Evolutionary conservation across 2,329 filamentous ascomycete genomes (phyloP), one percentile per base, ranked within the genome.

Genomic region (Nemania bipapillata): DNA sequence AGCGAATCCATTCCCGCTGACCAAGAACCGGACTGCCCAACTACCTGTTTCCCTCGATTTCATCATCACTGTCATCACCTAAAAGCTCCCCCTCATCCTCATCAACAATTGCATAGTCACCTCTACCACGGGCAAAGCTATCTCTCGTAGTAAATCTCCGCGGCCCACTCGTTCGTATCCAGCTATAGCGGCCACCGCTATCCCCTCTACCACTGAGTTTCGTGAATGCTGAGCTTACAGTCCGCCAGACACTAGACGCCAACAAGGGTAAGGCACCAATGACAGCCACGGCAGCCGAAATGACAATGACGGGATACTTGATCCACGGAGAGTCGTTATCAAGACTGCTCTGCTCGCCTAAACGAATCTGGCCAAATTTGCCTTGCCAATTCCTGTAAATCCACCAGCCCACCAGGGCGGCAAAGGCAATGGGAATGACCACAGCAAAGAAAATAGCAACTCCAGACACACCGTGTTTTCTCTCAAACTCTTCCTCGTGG

Each of bases 11-110:
- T 8, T n/a, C n/a, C n/a, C n/a, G 24, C 20, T 49, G 8, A 40
- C 6, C 12, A 37, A 32, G 53, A 20, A 45, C 24, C 47, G 15
- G 8, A 2, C 47, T 47, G 45, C 37, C 32, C 40, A 12, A 47
- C 30, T 68, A 57, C 56, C 62, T 57, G 56, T 68, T 60, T 66
- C 63, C 45, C 81, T 77, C 90, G 56, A 91, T 92, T 70, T 97
- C 95, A 77, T 97, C 94, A 72, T 97, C 95, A 73, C 93, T 94
- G 68, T 97, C 94, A 74, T 97, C 95, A 0, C 96, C 96, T 40
- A 99, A 82, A 73, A 99, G 83, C 83, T 98, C 95, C 56, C 95
- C 95, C 79, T 98, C 96, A 78, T 98, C 96, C 58, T 96, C 92
- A 75, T 97, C 94, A 59, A 97, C 93, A 75, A 91, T 87, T 17